Evolutionary conservation across 495 filamentous ascomycete genomes (phyloP), one percentile per base, ranked within the genome.

Genomic region (Penicillium robsamsonii): DNA sequence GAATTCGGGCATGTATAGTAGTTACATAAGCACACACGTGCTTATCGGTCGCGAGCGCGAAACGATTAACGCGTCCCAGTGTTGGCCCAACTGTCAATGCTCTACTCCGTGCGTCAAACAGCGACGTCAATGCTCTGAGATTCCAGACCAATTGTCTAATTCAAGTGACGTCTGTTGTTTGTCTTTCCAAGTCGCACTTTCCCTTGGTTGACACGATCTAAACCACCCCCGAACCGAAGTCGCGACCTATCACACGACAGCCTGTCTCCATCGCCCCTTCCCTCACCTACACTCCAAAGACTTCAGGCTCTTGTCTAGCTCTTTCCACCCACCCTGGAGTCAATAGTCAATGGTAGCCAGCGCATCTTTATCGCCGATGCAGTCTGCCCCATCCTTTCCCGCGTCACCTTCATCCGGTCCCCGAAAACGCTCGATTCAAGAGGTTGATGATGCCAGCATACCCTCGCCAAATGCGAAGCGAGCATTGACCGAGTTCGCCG

Each of bases 381-480:
- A 60, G 10, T 62, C 52, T 6, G 20, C 43, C 5, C 55, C 41
- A 11, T 46, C 63, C 0, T 56, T 62, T 10, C 46, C 67, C 9
- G 47, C 56, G 0, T 63, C 65, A 1, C 58, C 68, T 4, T 65
- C 61, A 13, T 24, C 49, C 10, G 46, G 56, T 2, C 20, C 62
- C 2, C 59, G 70, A 10, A 75, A 75, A 55, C 63, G 72, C 2
- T 63, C 72, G 0, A 65, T 73, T 5, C 61, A 68, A 18, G 72
- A 75, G 25, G 57, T 68, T 0, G 68, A 74, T 9, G 66, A 69
- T 17, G 18, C 56, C 3, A 30, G 29, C 2, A 53, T 70, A 59
- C 20, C 62, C 1, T 48, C 62, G 5, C 46, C 61, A 13, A 55
- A 48, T 2, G 41, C 55, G 1, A 67, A 69, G 47, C 54, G 59